These are phyloP conservation scores for Acorus gramineus DNA, from an alignment of 106 monocot genomes.

Conservation along the genomic window DNA sequence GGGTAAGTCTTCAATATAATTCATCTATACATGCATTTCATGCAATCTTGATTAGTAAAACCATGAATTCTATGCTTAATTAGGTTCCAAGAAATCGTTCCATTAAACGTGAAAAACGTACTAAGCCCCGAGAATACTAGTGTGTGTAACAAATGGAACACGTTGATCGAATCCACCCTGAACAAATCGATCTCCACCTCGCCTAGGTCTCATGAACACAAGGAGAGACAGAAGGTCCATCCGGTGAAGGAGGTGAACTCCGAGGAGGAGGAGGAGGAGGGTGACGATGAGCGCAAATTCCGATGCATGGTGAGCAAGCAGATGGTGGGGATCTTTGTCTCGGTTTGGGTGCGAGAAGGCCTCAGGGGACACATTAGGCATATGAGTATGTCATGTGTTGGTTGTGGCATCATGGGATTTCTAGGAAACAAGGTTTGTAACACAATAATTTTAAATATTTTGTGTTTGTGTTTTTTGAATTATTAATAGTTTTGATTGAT, in stretches of 20 bases:
- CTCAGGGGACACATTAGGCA: slow-evolving; percentile 30
- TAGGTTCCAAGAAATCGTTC: slow-evolving; percentile 83
- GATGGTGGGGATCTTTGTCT: slow-evolving; percentile 70
- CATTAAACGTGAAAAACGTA: slow-evolving; percentile 54
- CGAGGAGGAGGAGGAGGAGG: background rate
- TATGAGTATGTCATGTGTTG: slow-evolving; percentile 47
- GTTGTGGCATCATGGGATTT: slow-evolving; percentile 70
- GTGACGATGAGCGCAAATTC: slow-evolving; percentile 1
- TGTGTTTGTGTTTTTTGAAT: background rate
- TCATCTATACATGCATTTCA: background rate
- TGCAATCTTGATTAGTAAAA: too few relatives aligned
- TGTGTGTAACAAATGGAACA: slow-evolving; percentile 39
- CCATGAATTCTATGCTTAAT: too few relatives aligned
- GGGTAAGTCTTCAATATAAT: slow-evolving; percentile 26
- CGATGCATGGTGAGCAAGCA: slow-evolving; percentile 63
- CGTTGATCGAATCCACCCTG: slow-evolving; percentile 33
- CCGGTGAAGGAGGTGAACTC: slow-evolving; percentile 16
- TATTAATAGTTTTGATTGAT: too few relatives aligned
- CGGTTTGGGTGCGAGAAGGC: slow-evolving; percentile 48
- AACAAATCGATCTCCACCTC: slow-evolving; percentile 24
- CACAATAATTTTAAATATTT: background rate
- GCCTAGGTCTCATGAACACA: background rate
- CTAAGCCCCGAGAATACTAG: slow-evolving; percentile 32
- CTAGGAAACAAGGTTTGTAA: slow-evolving; percentile 65
- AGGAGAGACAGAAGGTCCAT: slow-evolving; percentile 34